Percentiles rank a stretch among this genome's conserved stretches.
Conservation (phyloP, 2,329 filamentous ascomycete species). For the Apiospora malaysiana region DNA sequence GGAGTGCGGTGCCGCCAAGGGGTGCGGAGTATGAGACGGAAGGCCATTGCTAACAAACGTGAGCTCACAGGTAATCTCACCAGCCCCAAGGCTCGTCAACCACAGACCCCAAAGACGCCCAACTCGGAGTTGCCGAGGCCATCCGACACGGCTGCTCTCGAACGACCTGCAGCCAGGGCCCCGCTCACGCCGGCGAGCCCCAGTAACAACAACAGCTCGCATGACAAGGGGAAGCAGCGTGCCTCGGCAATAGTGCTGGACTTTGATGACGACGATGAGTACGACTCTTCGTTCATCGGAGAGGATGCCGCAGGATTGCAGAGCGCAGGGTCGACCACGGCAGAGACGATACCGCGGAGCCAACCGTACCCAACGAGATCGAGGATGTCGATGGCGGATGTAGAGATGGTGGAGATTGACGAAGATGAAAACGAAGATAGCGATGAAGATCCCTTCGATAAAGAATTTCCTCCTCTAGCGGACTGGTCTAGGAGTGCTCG, state of each 20-base stretch:
- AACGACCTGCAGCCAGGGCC: not conserved
- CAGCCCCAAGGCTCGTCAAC: not conserved
- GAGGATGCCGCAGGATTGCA: not conserved
- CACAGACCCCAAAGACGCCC: not conserved
- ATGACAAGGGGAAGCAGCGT: constrained; percentile 14
- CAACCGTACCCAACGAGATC: constrained; percentile 15
- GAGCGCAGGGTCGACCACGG: not conserved
- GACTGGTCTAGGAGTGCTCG: not conserved
- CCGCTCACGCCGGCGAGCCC: constrained; percentile 18
- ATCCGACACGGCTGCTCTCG: not conserved
- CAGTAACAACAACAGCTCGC: not conserved
- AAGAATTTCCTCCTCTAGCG: not conserved
- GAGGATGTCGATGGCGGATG: not conserved
- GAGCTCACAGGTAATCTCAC: not conserved
- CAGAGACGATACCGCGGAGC: not conserved
- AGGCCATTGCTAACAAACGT: not conserved
- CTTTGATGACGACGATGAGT: not conserved
- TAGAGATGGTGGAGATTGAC: not conserved
- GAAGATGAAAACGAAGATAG: not conserved
- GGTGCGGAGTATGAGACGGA: not conserved
- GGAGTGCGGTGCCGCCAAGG: not conserved
- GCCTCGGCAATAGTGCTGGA: not conserved
- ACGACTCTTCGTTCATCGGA: not conserved
- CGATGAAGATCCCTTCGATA: not conserved
- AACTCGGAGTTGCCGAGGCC: not conserved